A percentile compares a stretch with the other conserved stretches of the same genome.
Conservation (phyloP, 768 basidiomycete species). For the Asterophora parasitica region DNA sequence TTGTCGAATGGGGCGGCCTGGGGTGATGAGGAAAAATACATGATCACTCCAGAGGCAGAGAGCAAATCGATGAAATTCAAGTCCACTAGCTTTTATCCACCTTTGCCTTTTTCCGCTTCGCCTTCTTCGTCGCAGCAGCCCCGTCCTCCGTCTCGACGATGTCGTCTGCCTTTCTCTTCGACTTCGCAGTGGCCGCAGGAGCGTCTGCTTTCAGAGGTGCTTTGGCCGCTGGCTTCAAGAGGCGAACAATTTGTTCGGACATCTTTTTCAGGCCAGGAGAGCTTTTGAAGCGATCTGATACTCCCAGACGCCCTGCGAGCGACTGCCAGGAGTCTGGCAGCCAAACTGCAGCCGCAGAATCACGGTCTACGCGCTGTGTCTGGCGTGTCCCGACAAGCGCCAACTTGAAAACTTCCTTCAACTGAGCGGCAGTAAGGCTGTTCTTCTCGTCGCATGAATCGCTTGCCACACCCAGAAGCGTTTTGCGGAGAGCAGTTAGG, state of each 20-base stretch:
- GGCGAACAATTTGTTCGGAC: slow-evolving; percentile 55
- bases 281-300: slow-evolving; percentile 56
- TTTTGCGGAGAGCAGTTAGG: slow-evolving; percentile 44
- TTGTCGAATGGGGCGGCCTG: background rate
- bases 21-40: background rate
- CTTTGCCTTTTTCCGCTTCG: slow-evolving; percentile 41
- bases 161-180: slow-evolving; percentile 40
- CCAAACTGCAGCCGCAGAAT: slow-evolving; percentile 46
- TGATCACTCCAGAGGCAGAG: background rate
- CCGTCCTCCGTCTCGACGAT: slow-evolving; percentile 17
- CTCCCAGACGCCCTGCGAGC: slow-evolving; percentile 41
- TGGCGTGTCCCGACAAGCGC: slow-evolving; percentile 61
- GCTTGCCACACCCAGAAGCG: slow-evolving; percentile 43
- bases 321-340: slow-evolving; percentile 50
- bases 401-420: slow-evolving; percentile 79
- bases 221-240: slow-evolving; percentile 14
- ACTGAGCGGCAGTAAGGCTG: slow-evolving; percentile 52
- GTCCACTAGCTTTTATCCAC: slow-evolving; percentile 26
- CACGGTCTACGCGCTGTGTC: slow-evolving; percentile 42
- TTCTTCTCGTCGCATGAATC: slow-evolving; percentile 43
- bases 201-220: slow-evolving; percentile 12
- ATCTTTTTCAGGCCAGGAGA: slow-evolving; percentile 57
- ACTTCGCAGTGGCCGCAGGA: slow-evolving; percentile 9
- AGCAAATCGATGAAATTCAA: background rate
- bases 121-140: slow-evolving; percentile 23